Evolutionary conservation across 192 early-diverging fungal species (phyloP).

Genomic region (Dimargaris verticillata): DNA sequence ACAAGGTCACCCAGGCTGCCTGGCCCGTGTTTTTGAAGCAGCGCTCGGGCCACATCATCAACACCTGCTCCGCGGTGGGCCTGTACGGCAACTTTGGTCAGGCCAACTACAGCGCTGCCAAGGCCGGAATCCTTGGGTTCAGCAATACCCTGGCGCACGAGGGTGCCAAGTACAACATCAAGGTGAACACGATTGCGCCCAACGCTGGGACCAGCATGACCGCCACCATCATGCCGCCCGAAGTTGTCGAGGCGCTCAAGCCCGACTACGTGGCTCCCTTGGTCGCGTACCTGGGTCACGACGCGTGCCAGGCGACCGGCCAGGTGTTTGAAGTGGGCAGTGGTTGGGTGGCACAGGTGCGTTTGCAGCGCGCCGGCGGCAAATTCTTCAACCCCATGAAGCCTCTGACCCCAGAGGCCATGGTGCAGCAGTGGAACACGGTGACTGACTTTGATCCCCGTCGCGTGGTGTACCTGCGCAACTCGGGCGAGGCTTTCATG

Average conservation of each 20-base stretch:
- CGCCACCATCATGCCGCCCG: conserved; percentile 88
- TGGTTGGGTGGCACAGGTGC: conserved; percentile 87
- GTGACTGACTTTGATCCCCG: conserved; percentile 94
- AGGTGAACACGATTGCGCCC: conserved; percentile 88
- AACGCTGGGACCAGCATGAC: conserved; percentile 97
- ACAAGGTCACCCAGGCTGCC: conserved; percentile 88
- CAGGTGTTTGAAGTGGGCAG: conserved; percentile 91
- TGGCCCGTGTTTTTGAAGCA: conserved; percentile 91
- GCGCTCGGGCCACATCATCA: conserved; percentile 88
- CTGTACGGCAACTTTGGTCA: conserved; percentile 90
- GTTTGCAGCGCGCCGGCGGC: conserved; percentile 91
- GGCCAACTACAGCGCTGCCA: conserved; percentile 89
- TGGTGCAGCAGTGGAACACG: conserved; percentile 56
- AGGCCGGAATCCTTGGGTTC: conserved; percentile 79
- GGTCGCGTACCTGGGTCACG: conserved; percentile 79
- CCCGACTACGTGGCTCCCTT: conserved; percentile 92
- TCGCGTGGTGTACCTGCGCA: conserved; percentile 33
- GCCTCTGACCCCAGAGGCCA: conserved; percentile 67
- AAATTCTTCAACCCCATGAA: conserved; percentile 77
- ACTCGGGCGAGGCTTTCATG: conserved; percentile 20
- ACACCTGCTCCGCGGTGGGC: conserved; percentile 86
- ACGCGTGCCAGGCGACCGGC: conserved; percentile 57
- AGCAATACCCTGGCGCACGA: conserved; percentile 85
- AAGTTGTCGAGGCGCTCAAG: conserved; percentile 88
- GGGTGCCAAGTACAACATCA: conserved; percentile 79